These are phyloP conservation scores for Alternaria alternata DNA, from an alignment of 2,329 filamentous ascomycete species.

Conservation along the genomic window DNA sequence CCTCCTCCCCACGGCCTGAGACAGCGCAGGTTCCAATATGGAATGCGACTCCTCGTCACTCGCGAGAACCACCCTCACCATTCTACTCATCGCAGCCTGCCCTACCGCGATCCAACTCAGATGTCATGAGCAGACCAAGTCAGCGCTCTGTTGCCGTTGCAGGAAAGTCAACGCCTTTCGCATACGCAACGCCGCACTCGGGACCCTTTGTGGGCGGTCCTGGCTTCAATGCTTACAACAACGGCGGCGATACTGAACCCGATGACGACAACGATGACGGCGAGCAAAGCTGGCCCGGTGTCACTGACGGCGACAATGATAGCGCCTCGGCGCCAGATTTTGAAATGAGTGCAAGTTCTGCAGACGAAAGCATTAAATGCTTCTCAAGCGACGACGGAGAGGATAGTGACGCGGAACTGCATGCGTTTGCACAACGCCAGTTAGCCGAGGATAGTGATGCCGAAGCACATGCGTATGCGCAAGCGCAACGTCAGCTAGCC, in stretches of 20 bases:
- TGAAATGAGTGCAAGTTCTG: neutral
- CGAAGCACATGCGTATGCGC: constrained; percentile 4
- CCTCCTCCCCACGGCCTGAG: constrained; percentile 35
- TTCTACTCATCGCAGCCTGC: constrained; percentile 46
- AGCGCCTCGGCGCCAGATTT: neutral
- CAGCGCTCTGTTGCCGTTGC: constrained; percentile 47
- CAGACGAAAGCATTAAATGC: neutral
- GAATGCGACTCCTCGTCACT: constrained; percentile 53
- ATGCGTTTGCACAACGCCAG: constrained; percentile 13
- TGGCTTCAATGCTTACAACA: constrained; percentile 32
- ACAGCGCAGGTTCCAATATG: constrained; percentile 40
- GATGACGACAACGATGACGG: constrained; percentile 45
- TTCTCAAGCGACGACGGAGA: constrained; percentile 43
- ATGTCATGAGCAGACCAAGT: constrained; percentile 54
- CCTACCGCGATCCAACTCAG: constrained; percentile 41
- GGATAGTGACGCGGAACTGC: constrained; percentile 16
- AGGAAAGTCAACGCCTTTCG: constrained; percentile 63
- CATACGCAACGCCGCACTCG: constrained; percentile 80
- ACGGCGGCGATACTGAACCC: constrained; percentile 46
- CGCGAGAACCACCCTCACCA: constrained; percentile 55
- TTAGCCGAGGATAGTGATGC: constrained; percentile 18
- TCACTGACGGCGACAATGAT: constrained; percentile 32
- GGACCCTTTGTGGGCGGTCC: constrained; percentile 44
- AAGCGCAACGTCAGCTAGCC: constrained; percentile 17
- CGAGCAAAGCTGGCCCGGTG: constrained; percentile 43